phyloP scores from a whole-genome alignment of 2,329 filamentous ascomycete genomes.

The Aspergillus awamori region DNA sequence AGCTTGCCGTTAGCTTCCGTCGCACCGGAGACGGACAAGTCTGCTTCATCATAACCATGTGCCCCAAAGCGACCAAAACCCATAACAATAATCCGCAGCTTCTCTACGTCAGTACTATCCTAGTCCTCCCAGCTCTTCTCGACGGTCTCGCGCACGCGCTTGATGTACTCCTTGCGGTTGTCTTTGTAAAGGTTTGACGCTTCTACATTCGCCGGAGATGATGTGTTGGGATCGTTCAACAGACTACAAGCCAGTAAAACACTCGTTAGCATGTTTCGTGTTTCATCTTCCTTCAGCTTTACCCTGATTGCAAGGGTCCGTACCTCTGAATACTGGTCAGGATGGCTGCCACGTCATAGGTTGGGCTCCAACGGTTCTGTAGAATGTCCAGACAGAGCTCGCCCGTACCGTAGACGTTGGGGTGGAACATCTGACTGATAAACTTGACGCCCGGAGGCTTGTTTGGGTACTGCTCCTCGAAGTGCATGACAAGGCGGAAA shows the following conservation, averaged over 20 bases:
- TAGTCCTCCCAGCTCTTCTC: conserved; percentile 99
- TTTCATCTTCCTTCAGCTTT: background rate
- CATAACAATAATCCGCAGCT: background rate
- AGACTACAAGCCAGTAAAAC: conserved; percentile 60
- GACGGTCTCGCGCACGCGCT: conserved; percentile 91
- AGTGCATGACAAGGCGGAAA: conserved; percentile 97
- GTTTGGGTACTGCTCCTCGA: conserved; percentile 98
- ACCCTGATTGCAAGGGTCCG: conserved; percentile 12
- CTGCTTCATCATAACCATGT: conserved; percentile 13
- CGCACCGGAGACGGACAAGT: conserved; percentile 12
- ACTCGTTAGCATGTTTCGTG: conserved; percentile 3
- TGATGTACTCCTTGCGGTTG: conserved; percentile 93
- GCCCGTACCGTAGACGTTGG: conserved; percentile 95
- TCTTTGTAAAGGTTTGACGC: conserved; percentile 98
- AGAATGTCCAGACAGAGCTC: conserved; percentile 96
- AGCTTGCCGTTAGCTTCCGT: conserved; percentile 10
- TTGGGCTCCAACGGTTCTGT: conserved; percentile 97
- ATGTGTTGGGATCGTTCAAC: conserved; percentile 98
- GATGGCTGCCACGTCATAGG: conserved; percentile 96
- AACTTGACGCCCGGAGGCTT: conserved; percentile 98
- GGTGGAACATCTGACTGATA: conserved; percentile 98
- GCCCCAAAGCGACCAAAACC: conserved; percentile 14
- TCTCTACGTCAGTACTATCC: conserved; percentile 5
- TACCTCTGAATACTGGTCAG: conserved; percentile 97
- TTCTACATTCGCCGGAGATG: conserved; percentile 95